Evolutionary conservation across 2,329 filamentous ascomycete species (phyloP), one percentile per base, ranked within the genome.

Genomic region (Gyromitra esculenta): DNA sequence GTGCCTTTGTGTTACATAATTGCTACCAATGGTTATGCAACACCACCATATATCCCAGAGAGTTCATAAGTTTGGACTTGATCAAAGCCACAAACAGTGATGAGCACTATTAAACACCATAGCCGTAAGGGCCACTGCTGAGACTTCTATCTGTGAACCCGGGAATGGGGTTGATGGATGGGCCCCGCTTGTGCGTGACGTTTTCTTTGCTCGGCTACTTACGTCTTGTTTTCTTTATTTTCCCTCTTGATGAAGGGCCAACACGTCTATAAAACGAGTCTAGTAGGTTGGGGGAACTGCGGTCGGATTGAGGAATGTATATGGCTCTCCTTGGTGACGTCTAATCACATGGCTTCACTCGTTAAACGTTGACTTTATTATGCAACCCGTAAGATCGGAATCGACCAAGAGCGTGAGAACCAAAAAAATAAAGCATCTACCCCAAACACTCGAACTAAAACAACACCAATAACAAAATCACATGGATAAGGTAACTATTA

Each of bases 341-440:
- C 48, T 37, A n/a, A 9, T 57, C 54, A 57, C n/a, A 57, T 18
- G 5, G 15, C 18, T 5, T 57, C 54, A 57, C 54, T 57, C 54
- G 54, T 6, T 37, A 15, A n/a, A 4, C n/a, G 7, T 7, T 39
- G 11, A 45, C 11, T 45, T 52, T 21, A 52, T 2, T 21, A 52
- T 52, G 15, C 18, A 52, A 31, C 25, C 43, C 3, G 3, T 15
- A 15, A 45, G 43, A 45, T 45, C 5, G 15, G 15, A 13, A 45
- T 45, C 15, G 43, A 45, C 43, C 11, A 5, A 9, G 21, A 21
- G 18, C 7, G n/a, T 52, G 25, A 54, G 9, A 31, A 25, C 11
- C 1, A 15, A n/a, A 52, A 11, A 21, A 18, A 21, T 9, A 31
- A 31, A 13, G 25, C 9, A 54, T 31, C 25, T 31, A 8, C 54